These are phyloP conservation scores for Tricladium varicosporioides DNA, from an alignment of 2,329 filamentous ascomycete genomes.

Conservation along the genomic window DNA sequence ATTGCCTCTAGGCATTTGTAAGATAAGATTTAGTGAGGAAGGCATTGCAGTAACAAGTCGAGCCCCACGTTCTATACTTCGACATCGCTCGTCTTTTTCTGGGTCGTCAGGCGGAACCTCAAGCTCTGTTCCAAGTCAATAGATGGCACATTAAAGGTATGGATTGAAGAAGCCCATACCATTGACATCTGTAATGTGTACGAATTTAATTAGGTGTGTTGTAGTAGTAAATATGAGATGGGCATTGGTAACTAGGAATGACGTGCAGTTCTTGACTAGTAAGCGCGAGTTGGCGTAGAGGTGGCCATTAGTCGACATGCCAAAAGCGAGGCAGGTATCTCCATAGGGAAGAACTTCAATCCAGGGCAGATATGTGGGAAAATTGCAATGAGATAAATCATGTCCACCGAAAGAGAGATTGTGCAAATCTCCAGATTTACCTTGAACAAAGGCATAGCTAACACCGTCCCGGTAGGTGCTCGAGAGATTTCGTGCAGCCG, in stretches of 20 bases:
- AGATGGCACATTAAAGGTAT: not conserved
- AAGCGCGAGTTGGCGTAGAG: slow-evolving; percentile 75
- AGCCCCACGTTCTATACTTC: slow-evolving; percentile 87
- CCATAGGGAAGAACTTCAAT: slow-evolving; percentile 29
- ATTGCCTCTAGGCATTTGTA: slow-evolving; percentile 96
- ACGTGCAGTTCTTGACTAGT: slow-evolving; percentile 85
- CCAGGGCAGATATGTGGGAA: slow-evolving; percentile 35
- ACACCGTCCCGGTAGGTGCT: slow-evolving; percentile 24
- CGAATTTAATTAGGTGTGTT: slow-evolving; percentile 90
- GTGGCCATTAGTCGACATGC: slow-evolving; percentile 72
- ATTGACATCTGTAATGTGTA: slow-evolving; percentile 69
- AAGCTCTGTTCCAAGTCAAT: slow-evolving; percentile 54
- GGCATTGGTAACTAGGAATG: slow-evolving; percentile 75
- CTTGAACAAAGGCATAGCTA: slow-evolving; percentile 29
- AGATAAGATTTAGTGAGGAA: slow-evolving; percentile 76
- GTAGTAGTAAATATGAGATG: slow-evolving; percentile 92
- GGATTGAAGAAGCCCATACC: slow-evolving; percentile 44
- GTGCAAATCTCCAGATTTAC: slow-evolving; percentile 28
- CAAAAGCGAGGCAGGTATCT: slow-evolving; percentile 38
- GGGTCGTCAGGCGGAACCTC: slow-evolving; percentile 85
- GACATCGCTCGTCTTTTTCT: slow-evolving; percentile 86
- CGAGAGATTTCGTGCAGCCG: slow-evolving; percentile 24
- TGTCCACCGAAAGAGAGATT: slow-evolving; percentile 28
- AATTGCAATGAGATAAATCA: slow-evolving; percentile 26
- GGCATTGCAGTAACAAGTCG: slow-evolving; percentile 87